Percentiles rank a stretch among this genome's conserved stretches.
Conservation (phyloP, 352 stramenopile genomes). For the Phytophthora boehmeriae region DNA sequence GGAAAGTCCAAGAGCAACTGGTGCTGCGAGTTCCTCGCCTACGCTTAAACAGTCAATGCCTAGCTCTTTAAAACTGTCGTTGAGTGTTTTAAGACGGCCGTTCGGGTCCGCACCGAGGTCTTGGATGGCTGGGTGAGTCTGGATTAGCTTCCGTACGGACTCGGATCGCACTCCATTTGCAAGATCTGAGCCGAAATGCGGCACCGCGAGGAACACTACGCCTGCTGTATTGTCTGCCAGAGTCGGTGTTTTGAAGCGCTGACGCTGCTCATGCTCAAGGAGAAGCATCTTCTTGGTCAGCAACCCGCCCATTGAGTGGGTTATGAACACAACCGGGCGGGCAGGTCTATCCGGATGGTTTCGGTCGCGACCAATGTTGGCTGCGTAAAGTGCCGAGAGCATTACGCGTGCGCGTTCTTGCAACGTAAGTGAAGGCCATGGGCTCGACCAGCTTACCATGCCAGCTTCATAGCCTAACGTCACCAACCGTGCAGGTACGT, state of each 20-base stretch:
- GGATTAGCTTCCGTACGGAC: constrained; percentile 70
- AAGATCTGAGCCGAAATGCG: constrained; percentile 84
- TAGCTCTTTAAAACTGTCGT: constrained; percentile 69
- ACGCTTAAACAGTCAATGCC: constrained; percentile 79
- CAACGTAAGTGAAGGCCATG: constrained; percentile 84
- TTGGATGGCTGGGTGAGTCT: constrained; percentile 75
- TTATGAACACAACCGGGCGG: constrained; percentile 81
- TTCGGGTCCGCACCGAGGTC: constrained; percentile 63
- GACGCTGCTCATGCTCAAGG: constrained; percentile 43
- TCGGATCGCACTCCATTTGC: constrained; percentile 69
- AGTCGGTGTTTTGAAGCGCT: constrained; percentile 4
- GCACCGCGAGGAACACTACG: constrained; percentile 83
- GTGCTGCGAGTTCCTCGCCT: constrained; percentile 59
- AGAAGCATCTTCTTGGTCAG: constrained; percentile 88
- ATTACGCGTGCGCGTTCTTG: constrained; percentile 76
- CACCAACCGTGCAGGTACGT: constrained; percentile 60
- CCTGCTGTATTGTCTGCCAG: constrained; percentile 56
- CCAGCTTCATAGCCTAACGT: constrained; percentile 84
- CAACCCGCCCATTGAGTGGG: constrained; percentile 88
- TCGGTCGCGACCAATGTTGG: constrained; percentile 57
- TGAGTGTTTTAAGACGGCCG: constrained; percentile 66
- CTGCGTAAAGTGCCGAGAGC: constrained; percentile 68
- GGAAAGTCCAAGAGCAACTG: constrained; percentile 71
- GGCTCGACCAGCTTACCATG: constrained; percentile 87
- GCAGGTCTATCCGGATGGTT: constrained; percentile 6